Evolutionary conservation across 2,329 filamentous ascomycete genomes (phyloP).

Genomic region (Penicillium aurantiogriseum): DNA sequence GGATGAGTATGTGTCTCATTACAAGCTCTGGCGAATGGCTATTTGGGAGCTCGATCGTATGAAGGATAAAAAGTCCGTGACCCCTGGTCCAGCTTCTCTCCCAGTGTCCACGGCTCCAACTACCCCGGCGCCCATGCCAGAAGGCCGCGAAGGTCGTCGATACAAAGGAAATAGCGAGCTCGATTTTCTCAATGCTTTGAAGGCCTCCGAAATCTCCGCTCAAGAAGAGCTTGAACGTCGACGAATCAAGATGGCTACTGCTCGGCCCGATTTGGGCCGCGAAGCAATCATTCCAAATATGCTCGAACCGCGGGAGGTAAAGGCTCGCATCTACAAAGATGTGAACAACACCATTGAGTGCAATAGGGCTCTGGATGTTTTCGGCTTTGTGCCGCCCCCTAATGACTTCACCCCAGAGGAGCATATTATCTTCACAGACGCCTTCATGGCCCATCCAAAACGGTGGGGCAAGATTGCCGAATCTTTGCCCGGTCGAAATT

Average conservation of each 20-base stretch:
- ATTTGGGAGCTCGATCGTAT: conserved; percentile 45
- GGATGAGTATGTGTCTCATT: conserved; percentile 42
- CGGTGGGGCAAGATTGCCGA: conserved; percentile 54
- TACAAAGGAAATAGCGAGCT: conserved; percentile 51
- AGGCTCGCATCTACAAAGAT: conserved; percentile 46
- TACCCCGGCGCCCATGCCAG: conserved; percentile 34
- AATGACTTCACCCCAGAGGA: conserved; percentile 51
- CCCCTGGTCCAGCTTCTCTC: conserved; percentile 37
- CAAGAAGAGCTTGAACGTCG: conserved; percentile 49
- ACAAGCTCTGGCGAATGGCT: conserved; percentile 47
- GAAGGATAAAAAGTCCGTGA: conserved; percentile 39
- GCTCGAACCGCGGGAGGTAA: conserved; percentile 42
- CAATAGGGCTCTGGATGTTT: conserved; percentile 42
- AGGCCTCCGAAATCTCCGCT: conserved; percentile 49
- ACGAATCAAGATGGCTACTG: conserved; percentile 44
- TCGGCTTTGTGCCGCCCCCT: conserved; percentile 45
- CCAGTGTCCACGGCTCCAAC: conserved; percentile 34
- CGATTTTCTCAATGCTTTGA: conserved; percentile 49
- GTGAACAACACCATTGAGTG: conserved; percentile 45
- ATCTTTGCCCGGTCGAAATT: conserved; percentile 45
- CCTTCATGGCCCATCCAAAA: conserved; percentile 50
- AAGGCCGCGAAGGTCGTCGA: conserved; percentile 41
- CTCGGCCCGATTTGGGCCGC: conserved; percentile 44
- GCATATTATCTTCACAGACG: conserved; percentile 47
- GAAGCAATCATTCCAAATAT: conserved; percentile 51